Evolutionary conservation across 2,329 filamentous ascomycete species (phyloP).

Genomic region (Aspergillus puulaauensis): DNA sequence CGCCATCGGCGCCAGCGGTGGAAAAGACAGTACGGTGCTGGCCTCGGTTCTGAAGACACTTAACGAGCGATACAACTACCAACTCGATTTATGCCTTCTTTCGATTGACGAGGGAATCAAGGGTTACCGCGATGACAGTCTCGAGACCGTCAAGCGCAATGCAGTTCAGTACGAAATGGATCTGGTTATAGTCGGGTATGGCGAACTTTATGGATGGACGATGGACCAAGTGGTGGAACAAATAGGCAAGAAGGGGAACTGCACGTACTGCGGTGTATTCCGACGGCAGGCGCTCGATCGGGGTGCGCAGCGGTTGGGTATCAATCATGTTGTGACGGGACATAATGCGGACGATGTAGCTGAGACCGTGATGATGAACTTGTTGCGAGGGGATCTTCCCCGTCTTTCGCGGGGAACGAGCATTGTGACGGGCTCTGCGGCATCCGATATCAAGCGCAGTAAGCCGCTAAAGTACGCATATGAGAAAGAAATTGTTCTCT

Average conservation of each 20-base stretch:
- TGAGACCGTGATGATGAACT: slow-evolving; percentile 96
- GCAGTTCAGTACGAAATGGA: slow-evolving; percentile 87
- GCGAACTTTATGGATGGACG: slow-evolving; percentile 94
- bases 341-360: slow-evolving; percentile 98
- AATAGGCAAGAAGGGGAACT: slow-evolving; percentile 97
- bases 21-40: slow-evolving; percentile 95
- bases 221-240: slow-evolving; percentile 98
- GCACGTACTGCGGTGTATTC: slow-evolving; percentile 98
- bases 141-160: slow-evolving; percentile 96
- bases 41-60: slow-evolving; percentile 92
- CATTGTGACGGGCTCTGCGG: slow-evolving; percentile 75
- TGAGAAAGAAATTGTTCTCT: slow-evolving; percentile 97
- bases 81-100: slow-evolving; percentile 78
- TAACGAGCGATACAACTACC: slow-evolving; percentile 86
- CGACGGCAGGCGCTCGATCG: slow-evolving; percentile 89
- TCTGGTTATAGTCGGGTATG: slow-evolving; percentile 88
- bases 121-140: slow-evolving; percentile 90
- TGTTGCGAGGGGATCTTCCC: slow-evolving; percentile 85
- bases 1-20: slow-evolving; percentile 93
- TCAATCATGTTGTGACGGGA: slow-evolving; percentile 92
- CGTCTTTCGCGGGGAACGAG: slow-evolving; percentile 84
- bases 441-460: slow-evolving; percentile 88
- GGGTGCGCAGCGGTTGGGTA: slow-evolving; percentile 80
- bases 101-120: slow-evolving; percentile 97
- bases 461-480: slow-evolving; percentile 98